These are phyloP conservation scores for Flammula alnicola DNA, from an alignment of 1,284 basidiomycete genomes.

Conservation along the genomic window DNA sequence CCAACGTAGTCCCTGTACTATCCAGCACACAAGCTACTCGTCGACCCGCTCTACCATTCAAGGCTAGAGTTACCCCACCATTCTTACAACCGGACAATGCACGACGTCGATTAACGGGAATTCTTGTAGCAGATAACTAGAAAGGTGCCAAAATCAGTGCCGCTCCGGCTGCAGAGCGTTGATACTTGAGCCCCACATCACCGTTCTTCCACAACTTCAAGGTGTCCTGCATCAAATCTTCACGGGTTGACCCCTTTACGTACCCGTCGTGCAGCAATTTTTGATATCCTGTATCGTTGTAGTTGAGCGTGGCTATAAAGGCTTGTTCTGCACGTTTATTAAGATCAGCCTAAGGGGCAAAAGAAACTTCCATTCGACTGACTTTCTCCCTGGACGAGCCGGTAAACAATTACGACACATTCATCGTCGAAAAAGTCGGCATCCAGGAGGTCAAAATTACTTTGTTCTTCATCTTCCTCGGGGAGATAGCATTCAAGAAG, in stretches of 20 bases:
- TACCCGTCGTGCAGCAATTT: constrained; percentile 48
- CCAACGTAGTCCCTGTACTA: constrained; percentile 59
- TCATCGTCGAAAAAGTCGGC: constrained; percentile 80
- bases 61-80: constrained; percentile 61
- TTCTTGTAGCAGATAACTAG: constrained; percentile 52
- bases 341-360: constrained; percentile 37
- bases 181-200: constrained; percentile 37
- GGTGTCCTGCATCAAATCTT: constrained; percentile 63
- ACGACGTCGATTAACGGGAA: constrained; percentile 62
- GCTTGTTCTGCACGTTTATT: constrained; percentile 47
- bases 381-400: constrained; percentile 47
- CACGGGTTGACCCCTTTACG: constrained; percentile 58
- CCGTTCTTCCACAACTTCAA: constrained; percentile 57
- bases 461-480: constrained; percentile 41
- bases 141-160: constrained; percentile 32
- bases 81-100: constrained; percentile 54
- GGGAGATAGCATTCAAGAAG: constrained; percentile 55
- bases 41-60: constrained; percentile 76
- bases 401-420: constrained; percentile 64
- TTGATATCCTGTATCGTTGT: constrained; percentile 62
- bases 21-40: constrained; percentile 77
- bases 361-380: constrained; percentile 33
- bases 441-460: constrained; percentile 57
- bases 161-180: constrained; percentile 36
- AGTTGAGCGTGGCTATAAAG: constrained; percentile 62